Conservation (phyloP, 352 stramenopile species). For the Saprolegnia parasitica region DNA sequence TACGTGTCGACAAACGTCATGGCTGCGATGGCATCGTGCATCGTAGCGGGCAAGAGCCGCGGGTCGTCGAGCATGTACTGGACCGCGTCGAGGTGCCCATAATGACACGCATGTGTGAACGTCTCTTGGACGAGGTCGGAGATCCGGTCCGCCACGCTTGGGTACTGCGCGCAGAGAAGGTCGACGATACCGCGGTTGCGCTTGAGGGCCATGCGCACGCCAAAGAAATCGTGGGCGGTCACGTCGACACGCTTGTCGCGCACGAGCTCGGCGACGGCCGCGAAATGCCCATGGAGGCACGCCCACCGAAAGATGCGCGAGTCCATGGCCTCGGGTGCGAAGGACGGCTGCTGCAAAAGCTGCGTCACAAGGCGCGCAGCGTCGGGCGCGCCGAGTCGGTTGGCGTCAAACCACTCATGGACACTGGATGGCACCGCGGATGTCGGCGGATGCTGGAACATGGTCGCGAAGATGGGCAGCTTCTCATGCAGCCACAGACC, state of each 20-base stretch:
- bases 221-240: neutral
- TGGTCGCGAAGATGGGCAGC: too few species aligned
- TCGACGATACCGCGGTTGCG: conserved; percentile 2
- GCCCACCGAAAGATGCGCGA: conserved; percentile 8
- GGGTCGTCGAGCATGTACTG: conserved; percentile 7
- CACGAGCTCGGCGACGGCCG: neutral
- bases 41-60: conserved; percentile 1
- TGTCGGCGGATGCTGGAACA: too few species aligned
- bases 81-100: neutral
- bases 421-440: too few species aligned
- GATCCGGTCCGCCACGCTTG: neutral
- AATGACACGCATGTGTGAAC: conserved; percentile 2
- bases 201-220: conserved; percentile 7
- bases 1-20: neutral
- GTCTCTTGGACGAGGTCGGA: neutral
- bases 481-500: too few species aligned
- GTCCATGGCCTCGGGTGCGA: neutral
- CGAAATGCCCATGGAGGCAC: neutral
- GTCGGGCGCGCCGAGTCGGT: too few species aligned
- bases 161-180: neutral
- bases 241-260: neutral
- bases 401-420: too few species aligned
- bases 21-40: neutral
- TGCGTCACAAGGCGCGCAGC: too few species aligned
- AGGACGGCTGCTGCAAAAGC: neutral